Evolutionary conservation across 768 basidiomycete species (phyloP).

Genomic region (Pholiota molesta): DNA sequence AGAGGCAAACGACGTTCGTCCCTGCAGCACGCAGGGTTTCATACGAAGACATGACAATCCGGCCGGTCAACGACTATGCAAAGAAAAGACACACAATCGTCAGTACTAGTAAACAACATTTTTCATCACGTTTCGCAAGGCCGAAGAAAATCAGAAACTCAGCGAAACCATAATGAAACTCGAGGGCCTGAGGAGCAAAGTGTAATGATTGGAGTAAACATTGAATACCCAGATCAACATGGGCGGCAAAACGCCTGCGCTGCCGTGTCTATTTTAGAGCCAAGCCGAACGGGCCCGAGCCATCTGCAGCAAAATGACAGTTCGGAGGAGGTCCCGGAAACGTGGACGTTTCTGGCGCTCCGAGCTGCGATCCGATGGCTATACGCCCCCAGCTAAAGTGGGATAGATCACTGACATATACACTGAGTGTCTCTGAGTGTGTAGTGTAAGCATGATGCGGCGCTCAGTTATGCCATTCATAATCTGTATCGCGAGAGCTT

Average conservation of each 20-base stretch:
- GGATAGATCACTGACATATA: not conserved
- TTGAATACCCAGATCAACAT: no score
- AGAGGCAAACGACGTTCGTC: conserved; percentile 60
- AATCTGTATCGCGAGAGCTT: not conserved
- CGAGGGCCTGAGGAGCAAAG: not conserved
- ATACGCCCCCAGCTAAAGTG: not conserved
- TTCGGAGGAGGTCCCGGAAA: not conserved
- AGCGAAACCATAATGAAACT: not conserved
- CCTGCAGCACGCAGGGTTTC: conserved; percentile 64
- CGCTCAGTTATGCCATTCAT: not conserved
- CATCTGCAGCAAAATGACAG: not conserved
- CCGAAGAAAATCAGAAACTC: not conserved
- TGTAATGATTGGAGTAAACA: no score
- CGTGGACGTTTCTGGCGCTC: conserved; percentile 1
- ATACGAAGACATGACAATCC: conserved; percentile 67
- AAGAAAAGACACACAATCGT: not conserved
- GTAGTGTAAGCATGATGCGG: no score
- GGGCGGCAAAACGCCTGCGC: no score
- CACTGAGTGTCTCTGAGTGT: no score
- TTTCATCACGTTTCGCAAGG: not conserved
- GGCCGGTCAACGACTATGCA: conserved; percentile 57
- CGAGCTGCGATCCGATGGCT: conserved; percentile 3
- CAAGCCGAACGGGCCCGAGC: not conserved
- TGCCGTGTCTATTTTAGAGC: no score
- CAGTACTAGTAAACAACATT: not conserved